Evolutionary conservation across 441 rosid genomes (phyloP).

Genomic region (Arabidopsis hybrid): DNA sequence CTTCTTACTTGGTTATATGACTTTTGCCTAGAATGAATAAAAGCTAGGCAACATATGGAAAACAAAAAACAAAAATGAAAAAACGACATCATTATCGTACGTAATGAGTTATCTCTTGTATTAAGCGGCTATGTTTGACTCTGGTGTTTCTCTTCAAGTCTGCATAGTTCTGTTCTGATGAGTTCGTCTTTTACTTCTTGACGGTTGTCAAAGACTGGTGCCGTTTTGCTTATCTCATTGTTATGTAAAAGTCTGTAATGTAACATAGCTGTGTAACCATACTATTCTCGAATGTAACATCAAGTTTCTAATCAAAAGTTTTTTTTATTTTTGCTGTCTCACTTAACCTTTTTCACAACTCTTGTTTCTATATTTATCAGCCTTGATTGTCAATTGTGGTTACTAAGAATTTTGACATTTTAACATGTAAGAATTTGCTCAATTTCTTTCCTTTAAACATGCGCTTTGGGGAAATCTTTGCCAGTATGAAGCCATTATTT

Average conservation of each 20-base stretch:
- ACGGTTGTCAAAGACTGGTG: background rate
- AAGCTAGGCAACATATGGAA: constrained; percentile 23
- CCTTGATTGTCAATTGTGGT: no score
- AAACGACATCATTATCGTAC: constrained; percentile 1
- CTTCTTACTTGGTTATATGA: constrained; percentile 40
- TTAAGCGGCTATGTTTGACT: constrained; percentile 34
- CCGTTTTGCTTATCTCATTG: background rate
- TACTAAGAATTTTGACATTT: no score
- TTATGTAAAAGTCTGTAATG: background rate
- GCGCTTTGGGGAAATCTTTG: no score
- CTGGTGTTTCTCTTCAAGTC: constrained; percentile 17
- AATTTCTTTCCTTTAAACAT: no score
- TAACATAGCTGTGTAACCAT: constrained; percentile 3
- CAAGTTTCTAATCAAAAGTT: background rate
- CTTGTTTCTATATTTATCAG: no score
- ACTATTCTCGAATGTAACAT: background rate
- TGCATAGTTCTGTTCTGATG: constrained; percentile 12
- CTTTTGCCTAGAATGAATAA: constrained; percentile 37
- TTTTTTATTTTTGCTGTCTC: background rate
- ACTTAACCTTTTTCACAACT: no score
- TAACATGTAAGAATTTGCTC: no score
- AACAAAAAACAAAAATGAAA: background rate
- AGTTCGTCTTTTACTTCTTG: background rate
- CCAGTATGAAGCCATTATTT: background rate
- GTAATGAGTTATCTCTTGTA: constrained; percentile 35